phyloP scores from a whole-genome alignment of 805 yeast species.

The Kockiozyma suomiensis region DNA sequence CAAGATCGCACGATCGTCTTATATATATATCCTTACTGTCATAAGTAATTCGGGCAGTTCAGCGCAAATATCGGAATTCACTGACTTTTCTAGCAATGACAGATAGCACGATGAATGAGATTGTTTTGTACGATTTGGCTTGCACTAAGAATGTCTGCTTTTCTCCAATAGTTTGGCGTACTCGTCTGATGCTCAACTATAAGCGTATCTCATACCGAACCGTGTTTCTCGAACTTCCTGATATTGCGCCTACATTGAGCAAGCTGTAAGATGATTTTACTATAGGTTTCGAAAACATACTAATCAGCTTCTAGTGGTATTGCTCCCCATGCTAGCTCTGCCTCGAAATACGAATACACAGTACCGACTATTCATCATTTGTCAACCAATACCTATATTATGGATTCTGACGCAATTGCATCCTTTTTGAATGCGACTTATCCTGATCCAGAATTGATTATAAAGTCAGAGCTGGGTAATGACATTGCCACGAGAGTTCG shows the following conservation, averaged over 20 bases:
- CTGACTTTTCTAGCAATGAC: no score
- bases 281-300: no score
- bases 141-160: constrained; percentile 4
- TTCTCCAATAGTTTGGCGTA: constrained; percentile 3
- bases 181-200: constrained; percentile 8
- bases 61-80: no score
- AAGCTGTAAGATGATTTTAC: not conserved
- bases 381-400: not conserved
- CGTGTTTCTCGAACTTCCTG: constrained; percentile 5
- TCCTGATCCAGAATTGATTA: not conserved
- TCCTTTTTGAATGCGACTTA: not conserved
- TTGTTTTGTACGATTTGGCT: constrained; percentile 13
- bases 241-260: constrained; percentile 6
- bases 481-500: not conserved
- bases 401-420: constrained; percentile 9
- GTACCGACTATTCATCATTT: constrained; percentile 2
- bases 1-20: no score
- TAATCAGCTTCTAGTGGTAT: not conserved
- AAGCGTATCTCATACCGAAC: constrained; percentile 7
- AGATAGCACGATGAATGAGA: not conserved
- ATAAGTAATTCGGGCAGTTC: no score
- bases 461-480: constrained; percentile 4
- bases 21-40: no score
- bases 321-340: not conserved
- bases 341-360: not conserved